phyloP scores from a whole-genome alignment of 2,329 filamentous ascomycete species.

The Colletotrichum shisoi region DNA sequence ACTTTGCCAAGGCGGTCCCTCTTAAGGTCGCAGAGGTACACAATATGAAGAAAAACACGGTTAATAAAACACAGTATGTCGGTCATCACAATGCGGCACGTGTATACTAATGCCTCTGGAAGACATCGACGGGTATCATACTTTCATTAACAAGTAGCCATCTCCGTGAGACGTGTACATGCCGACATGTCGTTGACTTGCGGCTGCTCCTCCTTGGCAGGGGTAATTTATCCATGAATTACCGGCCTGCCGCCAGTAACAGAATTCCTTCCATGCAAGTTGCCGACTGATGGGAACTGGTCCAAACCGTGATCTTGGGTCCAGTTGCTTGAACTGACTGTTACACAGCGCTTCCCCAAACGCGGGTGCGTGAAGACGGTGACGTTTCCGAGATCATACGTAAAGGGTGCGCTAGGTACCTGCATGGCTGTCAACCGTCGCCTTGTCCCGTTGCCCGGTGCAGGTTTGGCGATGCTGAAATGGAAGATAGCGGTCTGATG shows the following conservation, averaged over 20 bases:
- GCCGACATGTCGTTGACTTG: slow-evolving; percentile 25
- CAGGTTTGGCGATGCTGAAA: neutral
- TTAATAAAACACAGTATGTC: no score
- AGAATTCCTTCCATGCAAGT: neutral
- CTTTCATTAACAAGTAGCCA: neutral
- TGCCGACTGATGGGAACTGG: slow-evolving; percentile 16
- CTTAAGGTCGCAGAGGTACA: no score
- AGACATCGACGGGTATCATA: neutral
- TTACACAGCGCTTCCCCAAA: neutral
- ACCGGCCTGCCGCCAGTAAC: slow-evolving; percentile 25
- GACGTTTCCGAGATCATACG: neutral
- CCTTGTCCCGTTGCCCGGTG: neutral
- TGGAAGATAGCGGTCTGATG: neutral
- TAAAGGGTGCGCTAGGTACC: neutral
- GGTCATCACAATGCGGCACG: neutral
- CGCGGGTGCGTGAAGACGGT: neutral
- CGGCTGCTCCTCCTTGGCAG: slow-evolving; percentile 25
- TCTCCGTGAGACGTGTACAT: slow-evolving; percentile 2
- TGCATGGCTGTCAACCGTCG: neutral
- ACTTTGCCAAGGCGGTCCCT: no score
- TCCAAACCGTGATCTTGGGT: slow-evolving; percentile 30
- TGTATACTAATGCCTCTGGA: neutral
- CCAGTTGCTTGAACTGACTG: slow-evolving; percentile 17
- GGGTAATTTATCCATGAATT: slow-evolving; percentile 29
- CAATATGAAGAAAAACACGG: no score